A percentile compares a stretch with the other conserved stretches of the same genome.
Evolutionary conservation across 2,329 filamentous ascomycete species (phyloP).

Genomic region (Ophidiomyces ophidiicola): DNA sequence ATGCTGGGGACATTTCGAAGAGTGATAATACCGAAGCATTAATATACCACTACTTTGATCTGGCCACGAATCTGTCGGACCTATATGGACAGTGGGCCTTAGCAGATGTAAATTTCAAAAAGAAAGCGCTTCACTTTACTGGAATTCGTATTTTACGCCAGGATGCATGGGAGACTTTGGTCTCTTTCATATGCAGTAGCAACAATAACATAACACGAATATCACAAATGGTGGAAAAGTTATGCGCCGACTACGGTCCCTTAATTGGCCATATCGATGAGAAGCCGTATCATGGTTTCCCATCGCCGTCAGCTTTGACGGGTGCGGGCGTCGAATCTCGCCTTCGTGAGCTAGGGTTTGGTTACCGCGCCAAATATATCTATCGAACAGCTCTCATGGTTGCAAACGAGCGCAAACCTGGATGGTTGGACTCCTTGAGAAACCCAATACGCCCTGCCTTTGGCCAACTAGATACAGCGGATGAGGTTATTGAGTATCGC

Average conservation of each 20-base stretch:
- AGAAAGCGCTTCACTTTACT: slow-evolving; percentile 72
- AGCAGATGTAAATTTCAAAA: slow-evolving; percentile 76
- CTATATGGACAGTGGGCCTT: slow-evolving; percentile 82
- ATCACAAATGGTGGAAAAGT: slow-evolving; percentile 87
- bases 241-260: slow-evolving; percentile 75
- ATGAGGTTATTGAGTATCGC: slow-evolving; percentile 54
- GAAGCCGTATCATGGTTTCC: slow-evolving; percentile 76
- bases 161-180: slow-evolving; percentile 87
- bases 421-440: slow-evolving; percentile 65
- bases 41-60: slow-evolving; percentile 74
- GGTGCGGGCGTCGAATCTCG: slow-evolving; percentile 64
- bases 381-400: slow-evolving; percentile 71
- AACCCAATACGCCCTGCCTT: slow-evolving; percentile 62
- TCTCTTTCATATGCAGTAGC: slow-evolving; percentile 95
- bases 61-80: slow-evolving; percentile 59
- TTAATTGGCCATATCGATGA: slow-evolving; percentile 59
- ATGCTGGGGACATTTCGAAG: slow-evolving; percentile 16
- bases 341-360: slow-evolving; percentile 75
- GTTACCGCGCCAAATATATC: slow-evolving; percentile 89
- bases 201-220: slow-evolving; percentile 97
- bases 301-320: slow-evolving; percentile 59
- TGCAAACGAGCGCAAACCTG: slow-evolving; percentile 50
- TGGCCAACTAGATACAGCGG: slow-evolving; percentile 35
- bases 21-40: slow-evolving; percentile 60
- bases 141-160: slow-evolving; percentile 88